phyloP scores from a whole-genome alignment of 495 filamentous ascomycete genomes.

The Daldinia concentrica region DNA sequence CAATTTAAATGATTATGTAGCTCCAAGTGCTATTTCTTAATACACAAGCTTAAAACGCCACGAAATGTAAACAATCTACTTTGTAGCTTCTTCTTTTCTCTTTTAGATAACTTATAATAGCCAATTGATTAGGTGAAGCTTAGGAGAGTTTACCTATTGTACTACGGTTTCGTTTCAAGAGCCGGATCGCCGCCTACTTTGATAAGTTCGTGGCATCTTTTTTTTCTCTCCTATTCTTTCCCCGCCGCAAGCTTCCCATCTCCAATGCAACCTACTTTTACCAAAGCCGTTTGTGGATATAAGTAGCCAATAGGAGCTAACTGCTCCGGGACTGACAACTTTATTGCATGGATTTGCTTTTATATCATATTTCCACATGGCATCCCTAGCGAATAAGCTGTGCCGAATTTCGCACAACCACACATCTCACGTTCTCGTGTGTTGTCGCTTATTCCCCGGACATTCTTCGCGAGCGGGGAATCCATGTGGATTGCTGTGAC shows the following conservation, averaged over 20 bases:
- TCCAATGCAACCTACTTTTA: slow-evolving; percentile 13
- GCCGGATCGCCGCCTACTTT: not conserved
- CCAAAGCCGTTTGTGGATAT: slow-evolving; percentile 17
- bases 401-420: slow-evolving; percentile 28
- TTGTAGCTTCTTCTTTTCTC: slow-evolving; percentile 12
- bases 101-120: not conserved
- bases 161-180: slow-evolving; percentile 15
- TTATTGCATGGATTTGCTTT: slow-evolving; percentile 20
- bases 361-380: slow-evolving; percentile 14
- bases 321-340: slow-evolving; percentile 6
- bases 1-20: not conserved
- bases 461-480: slow-evolving; percentile 29
- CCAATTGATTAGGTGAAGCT: slow-evolving; percentile 4
- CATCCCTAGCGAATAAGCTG: slow-evolving; percentile 21
- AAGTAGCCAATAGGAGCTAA: slow-evolving; percentile 25
- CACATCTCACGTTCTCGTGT: slow-evolving; percentile 22
- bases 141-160: slow-evolving; percentile 8
- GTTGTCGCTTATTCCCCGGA: slow-evolving; percentile 34
- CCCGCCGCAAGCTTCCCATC: slow-evolving; percentile 16
- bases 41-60: slow-evolving; percentile 16
- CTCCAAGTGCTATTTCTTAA: slow-evolving; percentile 11
- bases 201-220: not conserved
- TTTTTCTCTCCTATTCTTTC: slow-evolving; percentile 14
- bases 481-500: slow-evolving; percentile 11
- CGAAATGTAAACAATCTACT: not conserved